Evolutionary conservation across 2,329 filamentous ascomycete genomes (phyloP).

Genomic region (Xylariomycetidae sp.): DNA sequence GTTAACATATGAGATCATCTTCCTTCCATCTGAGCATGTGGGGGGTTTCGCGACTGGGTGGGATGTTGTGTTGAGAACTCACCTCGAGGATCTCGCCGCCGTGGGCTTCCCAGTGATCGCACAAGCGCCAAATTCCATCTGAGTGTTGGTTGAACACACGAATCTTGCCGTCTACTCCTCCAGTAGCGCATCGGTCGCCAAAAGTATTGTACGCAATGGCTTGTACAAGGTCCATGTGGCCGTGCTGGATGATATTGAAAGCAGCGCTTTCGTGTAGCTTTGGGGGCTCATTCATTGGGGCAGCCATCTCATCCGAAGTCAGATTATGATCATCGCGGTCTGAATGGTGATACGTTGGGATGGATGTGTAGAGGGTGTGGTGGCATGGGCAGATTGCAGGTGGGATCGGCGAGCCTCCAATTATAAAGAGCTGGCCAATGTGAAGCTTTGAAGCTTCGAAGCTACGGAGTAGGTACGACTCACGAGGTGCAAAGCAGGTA

Average conservation of each 20-base stretch:
- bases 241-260: conserved; percentile 64
- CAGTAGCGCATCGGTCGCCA: conserved; percentile 85
- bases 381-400: too few relatives aligned
- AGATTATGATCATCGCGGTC: background rate
- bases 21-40: too few relatives aligned
- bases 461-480: too few relatives aligned
- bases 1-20: too few relatives aligned
- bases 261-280: conserved; percentile 43
- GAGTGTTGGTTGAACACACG: conserved; percentile 85
- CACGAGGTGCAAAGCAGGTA: too few relatives aligned
- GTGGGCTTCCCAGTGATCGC: conserved; percentile 86
- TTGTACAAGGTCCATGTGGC: conserved; percentile 75
- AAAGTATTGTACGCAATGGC: conserved; percentile 89
- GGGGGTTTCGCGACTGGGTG: too few relatives aligned
- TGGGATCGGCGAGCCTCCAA: too few relatives aligned
- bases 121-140: conserved; percentile 71
- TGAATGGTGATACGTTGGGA: too few relatives aligned
- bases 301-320: background rate
- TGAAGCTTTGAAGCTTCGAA: too few relatives aligned
- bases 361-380: too few relatives aligned
- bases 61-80: conserved; percentile 29
- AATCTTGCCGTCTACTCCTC: conserved; percentile 87
- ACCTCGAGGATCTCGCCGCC: conserved; percentile 87
- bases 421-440: too few relatives aligned
- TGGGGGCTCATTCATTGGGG: background rate